Evolutionary conservation across 768 basidiomycete species (phyloP).

Genomic region (Suillus discolor): DNA sequence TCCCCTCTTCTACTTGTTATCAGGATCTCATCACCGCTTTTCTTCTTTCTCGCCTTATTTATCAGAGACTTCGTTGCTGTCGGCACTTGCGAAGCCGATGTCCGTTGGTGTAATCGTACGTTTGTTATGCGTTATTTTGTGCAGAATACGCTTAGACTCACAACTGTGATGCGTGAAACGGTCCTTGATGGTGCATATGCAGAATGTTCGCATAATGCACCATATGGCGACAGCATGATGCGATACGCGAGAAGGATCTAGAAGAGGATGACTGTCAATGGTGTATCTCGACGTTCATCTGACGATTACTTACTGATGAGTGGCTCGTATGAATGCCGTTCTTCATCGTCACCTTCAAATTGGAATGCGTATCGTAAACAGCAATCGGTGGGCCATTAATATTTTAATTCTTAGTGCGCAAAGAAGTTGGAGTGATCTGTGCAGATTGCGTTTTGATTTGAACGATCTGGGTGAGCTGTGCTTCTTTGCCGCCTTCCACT

Average conservation of each 20-base stretch:
- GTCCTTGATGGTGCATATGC: not conserved
- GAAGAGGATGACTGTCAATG: not conserved
- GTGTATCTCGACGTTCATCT: not conserved
- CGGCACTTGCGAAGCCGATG: constrained; percentile 16
- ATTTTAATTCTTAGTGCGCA: not conserved
- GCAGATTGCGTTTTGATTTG: constrained; percentile 10
- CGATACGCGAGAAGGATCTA: not conserved
- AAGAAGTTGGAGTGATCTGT: not conserved
- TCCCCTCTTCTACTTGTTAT: constrained; percentile 18
- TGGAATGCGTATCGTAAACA: not conserved
- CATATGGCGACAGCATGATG: not conserved
- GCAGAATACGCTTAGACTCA: constrained; percentile 14
- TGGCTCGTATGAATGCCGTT: not conserved
- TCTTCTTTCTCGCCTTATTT: constrained; percentile 17
- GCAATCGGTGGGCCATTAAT: not conserved
- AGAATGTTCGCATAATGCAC: too few relatives aligned
- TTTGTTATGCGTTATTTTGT: constrained; percentile 14
- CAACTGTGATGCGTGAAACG: constrained; percentile 7
- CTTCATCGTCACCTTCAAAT: not conserved
- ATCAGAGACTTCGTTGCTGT: constrained; percentile 20
- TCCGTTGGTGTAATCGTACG: constrained; percentile 19
- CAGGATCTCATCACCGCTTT: constrained; percentile 25
- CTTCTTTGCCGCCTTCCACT: constrained; percentile 1
- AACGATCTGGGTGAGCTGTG: constrained; percentile 7
- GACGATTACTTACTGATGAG: not conserved